Percentiles rank a stretch among this genome's conserved stretches.
These are phyloP conservation scores for Hsuehochloa calcarea DNA, from an alignment of 176 grass and related monocot genomes.

Conservation along the genomic window DNA sequence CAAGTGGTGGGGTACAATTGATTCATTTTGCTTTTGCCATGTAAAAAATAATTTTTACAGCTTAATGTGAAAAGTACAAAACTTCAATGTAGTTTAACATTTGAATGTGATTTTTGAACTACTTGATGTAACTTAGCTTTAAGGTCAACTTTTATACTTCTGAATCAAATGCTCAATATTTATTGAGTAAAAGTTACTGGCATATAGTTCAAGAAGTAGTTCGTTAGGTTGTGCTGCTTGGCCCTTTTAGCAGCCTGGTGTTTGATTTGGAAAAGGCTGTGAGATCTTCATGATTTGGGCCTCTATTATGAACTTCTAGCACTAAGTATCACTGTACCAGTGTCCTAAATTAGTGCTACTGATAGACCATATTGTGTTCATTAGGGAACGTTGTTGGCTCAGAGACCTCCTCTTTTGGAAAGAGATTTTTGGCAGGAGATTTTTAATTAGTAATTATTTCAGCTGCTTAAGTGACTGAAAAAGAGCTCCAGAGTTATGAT, in stretches of 20 bases:
- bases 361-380: not conserved
- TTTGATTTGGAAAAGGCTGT: constrained; percentile 17
- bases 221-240: constrained; percentile 7
- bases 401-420: not conserved
- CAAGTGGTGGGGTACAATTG: not conserved
- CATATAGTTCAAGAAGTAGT: not conserved
- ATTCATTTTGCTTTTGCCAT: not conserved
- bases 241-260: constrained; percentile 1
- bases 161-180: not conserved
- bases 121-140: not conserved
- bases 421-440: not conserved
- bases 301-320: constrained; percentile 28
- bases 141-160: constrained; percentile 20
- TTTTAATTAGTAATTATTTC: not conserved
- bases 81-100: not conserved
- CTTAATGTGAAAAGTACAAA: not conserved
- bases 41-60: not conserved
- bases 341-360: not conserved
- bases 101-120: not conserved
- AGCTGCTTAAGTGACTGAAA: not conserved
- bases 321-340: not conserved
- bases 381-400: not conserved
- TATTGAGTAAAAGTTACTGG: not conserved
- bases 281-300: constrained; percentile 23
- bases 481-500: not conserved